Base-by-base conservation (phyloP, 371 early-diverging fungal species). In the Rhizopus delemar region DNA sequence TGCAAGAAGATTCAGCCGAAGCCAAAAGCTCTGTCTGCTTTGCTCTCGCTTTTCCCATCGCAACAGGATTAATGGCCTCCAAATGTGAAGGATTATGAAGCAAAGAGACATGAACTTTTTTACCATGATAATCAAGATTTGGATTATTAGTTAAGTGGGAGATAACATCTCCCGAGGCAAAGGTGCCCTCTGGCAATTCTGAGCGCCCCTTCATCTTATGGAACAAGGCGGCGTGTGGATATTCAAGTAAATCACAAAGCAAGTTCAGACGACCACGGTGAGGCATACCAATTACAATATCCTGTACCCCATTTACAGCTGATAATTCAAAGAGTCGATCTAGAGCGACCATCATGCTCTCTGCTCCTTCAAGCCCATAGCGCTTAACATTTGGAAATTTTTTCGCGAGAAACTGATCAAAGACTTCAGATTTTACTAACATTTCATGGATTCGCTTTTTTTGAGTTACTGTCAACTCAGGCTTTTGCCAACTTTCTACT, bases 331-430 rank as follows among this genome's bases (percentile, higher is more conserved):
- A 92, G n/a, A 95, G 69, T 51, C 89, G 77, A 71, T 96, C 93
- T 43, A 97, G 70, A 6, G 90, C 93, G 0, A 94, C 89, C 86
- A 96, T 93, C 90, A 97, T 94, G 60, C 90, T 88, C 71, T 98
- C 98, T n/a, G 92, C 94, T 15, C 98, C 98, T 69, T 98, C 96
- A 13, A 98, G 73, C 12, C 98, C 98, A 62, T 96, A 98, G 13
- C 98, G 85, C 76, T 97, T 97, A 52, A 95, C 89, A 63, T 93
- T 92, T 6, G 93, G 91, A 75, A 96, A 98, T 70, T 90, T 92
- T 64, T 93, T 95, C 46, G 90, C 91, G 90, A 97, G 91, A 65
- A 95, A 96, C 62, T 93, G 94, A 75, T 98, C 98, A 81, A 97
- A 98, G 4, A 85, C 91, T 78, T 93, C 95, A 4, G 92, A 93